Base-by-base conservation (phyloP, 352 stramenopile species). In the Phytophthora crassamura region DNA sequence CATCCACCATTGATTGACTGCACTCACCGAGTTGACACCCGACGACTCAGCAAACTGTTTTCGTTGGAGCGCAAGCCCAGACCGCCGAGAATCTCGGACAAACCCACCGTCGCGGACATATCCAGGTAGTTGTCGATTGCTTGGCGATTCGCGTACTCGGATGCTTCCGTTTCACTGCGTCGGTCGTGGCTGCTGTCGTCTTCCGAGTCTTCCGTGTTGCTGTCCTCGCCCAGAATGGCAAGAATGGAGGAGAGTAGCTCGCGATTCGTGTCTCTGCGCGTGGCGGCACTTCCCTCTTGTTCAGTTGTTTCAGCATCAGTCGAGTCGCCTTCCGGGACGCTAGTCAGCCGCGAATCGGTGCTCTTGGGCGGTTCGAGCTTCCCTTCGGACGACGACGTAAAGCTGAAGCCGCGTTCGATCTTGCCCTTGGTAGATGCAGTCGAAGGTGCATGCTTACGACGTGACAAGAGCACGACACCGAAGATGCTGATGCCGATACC, bases 71-170 rank as follows among this genome's bases (percentile, higher is more conserved):
- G 73, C 41, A 82, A 71, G 39, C 84, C 82, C 10, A 94, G 63
- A 1, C 77, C 77, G 14, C 74, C 80, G 12, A 91, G 41, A 41
- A 93, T 83, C 49, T 93, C 82, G 1, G 77, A 89, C 7, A 94
- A 71, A 48, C 82, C 80, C 56, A 89, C 80, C 33, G 79, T 91
- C 14, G 86, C 76, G 2, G 84, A 93, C 82, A 94, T 93, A 46
- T 94, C 82, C 38, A 94, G 67, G 54, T 91, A 94, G 69, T 94
- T 94, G 62, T 93, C 86, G 46, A 94, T 94, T 16, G 77, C 86
- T 32, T 92, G 82, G 32, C 82, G 84, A 72, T 83, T 91, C 40
- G 87, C 81, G 22, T 84, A 61, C 38, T 86, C 74, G 5, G 77
- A 77, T 60, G 47, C 58, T 22, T 90, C 84, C 15, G 45, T 69